Evolutionary conservation across 2,329 filamentous ascomycete genomes (phyloP), one percentile per base, ranked within the genome.

Genomic region (Ophiocordyceps unilateralis): DNA sequence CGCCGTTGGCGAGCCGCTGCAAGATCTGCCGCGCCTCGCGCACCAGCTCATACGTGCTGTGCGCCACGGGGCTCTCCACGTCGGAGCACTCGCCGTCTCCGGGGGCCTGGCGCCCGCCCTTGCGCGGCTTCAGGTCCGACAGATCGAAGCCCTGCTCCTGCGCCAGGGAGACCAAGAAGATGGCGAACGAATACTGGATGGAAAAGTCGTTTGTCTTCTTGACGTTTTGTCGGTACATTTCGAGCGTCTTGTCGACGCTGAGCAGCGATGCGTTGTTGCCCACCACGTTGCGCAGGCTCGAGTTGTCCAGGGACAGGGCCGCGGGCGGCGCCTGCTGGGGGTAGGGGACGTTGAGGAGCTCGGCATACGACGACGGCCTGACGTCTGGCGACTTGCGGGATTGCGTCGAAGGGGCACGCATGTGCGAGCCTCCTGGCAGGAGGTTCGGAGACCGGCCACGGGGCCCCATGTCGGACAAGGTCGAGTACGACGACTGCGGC

Each of bases 191-290:
- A 60, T 96, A 96, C 60, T 95, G 87, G 28, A 93, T 83, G 4
- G 83, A 80, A 15, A 81, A 72, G 59, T 95, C 87, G 48, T 83
- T 91, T 3, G 91, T 93, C 67, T 98, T 98, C 66, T 95, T 96
- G 45, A 95, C 85, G 55, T 96, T 98, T 44, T 82, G 81, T 39
- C 89, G 76, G 60, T 98, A 98, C 89, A 96, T 95, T 44, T 96
- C 88, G 41, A 98, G 74, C 2, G 91, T 98, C 64, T 96, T 88
- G 56, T 89, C 84, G 28, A 85, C 81, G 55, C 86, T 88, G 24
- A 98, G 73, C 12, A 98, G 70, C 19, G 88, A 94, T 4, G 89
- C 89, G 64, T 93, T 93, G 56, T 77, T 82, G 39, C 91, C 91
- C 21, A 98, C 79, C 15, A 76, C 79, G 44, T 72, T 78, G 46